phyloP scores from a whole-genome alignment of 805 yeast species.

The Wickerhamomyces bovis region DNA sequence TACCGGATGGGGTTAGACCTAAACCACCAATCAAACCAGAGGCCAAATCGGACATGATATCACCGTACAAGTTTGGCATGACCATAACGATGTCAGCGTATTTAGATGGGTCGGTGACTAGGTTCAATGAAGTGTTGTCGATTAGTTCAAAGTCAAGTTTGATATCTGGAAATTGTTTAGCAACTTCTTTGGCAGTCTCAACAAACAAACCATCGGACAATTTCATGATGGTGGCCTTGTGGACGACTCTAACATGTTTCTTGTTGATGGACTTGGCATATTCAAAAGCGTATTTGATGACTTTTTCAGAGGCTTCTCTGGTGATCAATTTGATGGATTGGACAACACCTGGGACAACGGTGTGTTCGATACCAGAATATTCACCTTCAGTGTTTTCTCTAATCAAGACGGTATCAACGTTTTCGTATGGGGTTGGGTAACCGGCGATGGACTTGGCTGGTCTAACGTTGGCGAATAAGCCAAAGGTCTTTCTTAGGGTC shows the following conservation, averaged over 20 bases:
- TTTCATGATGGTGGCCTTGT: slow-evolving; percentile 98
- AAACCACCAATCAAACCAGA: slow-evolving; percentile 98
- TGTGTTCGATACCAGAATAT: slow-evolving; percentile 98
- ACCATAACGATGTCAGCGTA: slow-evolving; percentile 87
- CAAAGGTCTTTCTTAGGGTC: slow-evolving; percentile 95
- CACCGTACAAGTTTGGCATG: slow-evolving; percentile 99
- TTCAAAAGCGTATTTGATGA: slow-evolving; percentile 94
- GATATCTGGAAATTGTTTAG: slow-evolving; percentile 88
- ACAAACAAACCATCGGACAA: slow-evolving; percentile 96
- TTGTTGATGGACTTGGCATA: slow-evolving; percentile 85
- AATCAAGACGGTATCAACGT: slow-evolving; percentile 91
- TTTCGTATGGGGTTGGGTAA: slow-evolving; percentile 71
- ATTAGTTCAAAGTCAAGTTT: slow-evolving; percentile 79
- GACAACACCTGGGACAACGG: slow-evolving; percentile 96
- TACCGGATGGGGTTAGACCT: slow-evolving; percentile 98
- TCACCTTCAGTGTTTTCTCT: slow-evolving; percentile 99
- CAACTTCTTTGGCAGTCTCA: slow-evolving; percentile 82
- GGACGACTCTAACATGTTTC: slow-evolving; percentile 89
- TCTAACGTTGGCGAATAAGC: slow-evolving; percentile 93
- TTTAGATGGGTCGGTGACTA: slow-evolving; percentile 80
- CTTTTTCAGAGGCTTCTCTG: slow-evolving; percentile 92
- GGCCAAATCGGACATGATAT: slow-evolving; percentile 95
- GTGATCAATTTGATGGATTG: slow-evolving; percentile 97
- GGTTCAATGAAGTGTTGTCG: slow-evolving; percentile 90
- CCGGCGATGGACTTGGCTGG: slow-evolving; percentile 94